Conservation (phyloP, 208 protist genomes). For the Kentomonas sorsogonicus region DNA sequence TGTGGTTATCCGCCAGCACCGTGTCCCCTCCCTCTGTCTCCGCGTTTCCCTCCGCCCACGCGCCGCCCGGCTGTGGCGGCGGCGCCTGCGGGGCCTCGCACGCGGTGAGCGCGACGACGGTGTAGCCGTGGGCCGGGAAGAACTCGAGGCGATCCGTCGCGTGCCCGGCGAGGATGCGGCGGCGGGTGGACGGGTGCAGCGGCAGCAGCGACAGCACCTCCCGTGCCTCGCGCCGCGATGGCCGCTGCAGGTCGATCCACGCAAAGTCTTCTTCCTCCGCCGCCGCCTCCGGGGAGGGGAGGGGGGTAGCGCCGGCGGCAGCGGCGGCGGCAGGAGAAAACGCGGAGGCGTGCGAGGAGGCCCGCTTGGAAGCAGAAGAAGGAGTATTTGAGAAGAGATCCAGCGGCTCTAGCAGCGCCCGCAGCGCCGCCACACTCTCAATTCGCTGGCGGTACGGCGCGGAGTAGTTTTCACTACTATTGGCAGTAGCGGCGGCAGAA, state of each 20-base stretch:
- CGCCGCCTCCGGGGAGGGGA: not conserved
- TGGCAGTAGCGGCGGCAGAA: too few relatives aligned
- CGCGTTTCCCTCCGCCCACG: not conserved
- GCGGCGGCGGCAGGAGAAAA: conserved; percentile 2
- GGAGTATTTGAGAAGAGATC: too few relatives aligned
- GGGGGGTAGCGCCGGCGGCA: not conserved
- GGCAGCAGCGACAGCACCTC: conserved; percentile 37
- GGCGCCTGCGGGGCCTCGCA: too few relatives aligned
- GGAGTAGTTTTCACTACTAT: too few relatives aligned
- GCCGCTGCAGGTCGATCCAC: conserved; percentile 32
- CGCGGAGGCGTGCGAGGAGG: conserved; percentile 5
- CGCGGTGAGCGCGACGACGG: conserved; percentile 30
- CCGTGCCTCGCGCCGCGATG: conserved; percentile 15
- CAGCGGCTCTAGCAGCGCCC: too few relatives aligned
- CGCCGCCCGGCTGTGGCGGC: not conserved
- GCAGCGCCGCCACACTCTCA: too few relatives aligned
- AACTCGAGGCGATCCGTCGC: conserved; percentile 39
- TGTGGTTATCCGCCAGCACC: too few relatives aligned
- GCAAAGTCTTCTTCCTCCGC: conserved; percentile 10
- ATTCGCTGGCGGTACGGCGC: too few relatives aligned
- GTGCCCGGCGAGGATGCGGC: conserved; percentile 11
- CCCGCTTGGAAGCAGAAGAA: not conserved
- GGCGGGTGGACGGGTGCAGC: conserved; percentile 30
- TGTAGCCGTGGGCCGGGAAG: conserved; percentile 50
- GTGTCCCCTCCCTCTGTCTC: too few relatives aligned